phyloP scores from a whole-genome alignment of 768 basidiomycete species.

The Leccinellum rugosiceps region DNA sequence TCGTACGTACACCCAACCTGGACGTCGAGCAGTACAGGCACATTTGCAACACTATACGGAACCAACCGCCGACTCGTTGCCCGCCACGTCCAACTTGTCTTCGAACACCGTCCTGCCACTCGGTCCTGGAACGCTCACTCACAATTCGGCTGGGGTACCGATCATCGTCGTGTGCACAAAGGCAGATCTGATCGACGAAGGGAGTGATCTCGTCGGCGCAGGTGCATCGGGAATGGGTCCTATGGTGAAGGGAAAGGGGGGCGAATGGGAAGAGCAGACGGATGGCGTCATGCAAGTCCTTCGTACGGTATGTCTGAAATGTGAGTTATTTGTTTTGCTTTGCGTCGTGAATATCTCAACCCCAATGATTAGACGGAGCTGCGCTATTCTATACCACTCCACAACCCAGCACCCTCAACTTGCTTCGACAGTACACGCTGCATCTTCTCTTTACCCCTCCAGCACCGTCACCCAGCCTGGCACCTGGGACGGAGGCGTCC shows the following conservation, averaged over 20 bases:
- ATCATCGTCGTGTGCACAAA: conserved; percentile 90
- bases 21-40: conserved; percentile 62
- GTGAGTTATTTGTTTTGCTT: conserved; percentile 46
- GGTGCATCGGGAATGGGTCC: conserved; percentile 83
- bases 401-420: conserved; percentile 67
- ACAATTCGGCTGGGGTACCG: conserved; percentile 82
- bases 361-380: conserved; percentile 72
- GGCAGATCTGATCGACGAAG: conserved; percentile 89
- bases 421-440: conserved; percentile 79
- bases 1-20: not conserved
- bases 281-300: conserved; percentile 96
- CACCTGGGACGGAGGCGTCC: conserved; percentile 33
- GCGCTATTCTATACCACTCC: conserved; percentile 88
- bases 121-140: conserved; percentile 79
- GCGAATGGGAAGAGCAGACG: conserved; percentile 92
- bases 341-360: not conserved
- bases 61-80: conserved; percentile 64
- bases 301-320: conserved; percentile 87
- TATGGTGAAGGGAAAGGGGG: conserved; percentile 89
- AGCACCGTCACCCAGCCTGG: conserved; percentile 45
- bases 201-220: conserved; percentile 58
- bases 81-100: conserved; percentile 54
- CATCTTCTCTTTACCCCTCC: conserved; percentile 64
- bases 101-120: conserved; percentile 76
- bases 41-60: conserved; percentile 90